Evolutionary conservation across 257 asterid genomes (phyloP).

Genomic region (Euphrasia confusa): DNA sequence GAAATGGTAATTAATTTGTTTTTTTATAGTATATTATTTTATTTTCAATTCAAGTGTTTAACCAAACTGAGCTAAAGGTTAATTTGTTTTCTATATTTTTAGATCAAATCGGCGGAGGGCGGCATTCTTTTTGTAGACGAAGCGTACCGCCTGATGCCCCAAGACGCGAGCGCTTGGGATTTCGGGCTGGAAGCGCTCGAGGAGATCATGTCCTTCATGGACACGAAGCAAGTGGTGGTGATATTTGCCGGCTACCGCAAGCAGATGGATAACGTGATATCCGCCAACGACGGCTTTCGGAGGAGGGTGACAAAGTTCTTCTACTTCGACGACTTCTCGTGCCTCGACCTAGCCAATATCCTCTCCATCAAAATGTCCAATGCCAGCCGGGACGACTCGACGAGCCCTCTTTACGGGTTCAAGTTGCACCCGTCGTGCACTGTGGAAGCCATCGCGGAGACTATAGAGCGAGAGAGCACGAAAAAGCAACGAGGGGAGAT

Average conservation of each 20-base stretch:
- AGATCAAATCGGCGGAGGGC: background rate
- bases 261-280: background rate
- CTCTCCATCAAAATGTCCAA: background rate
- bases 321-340: background rate
- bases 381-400: background rate
- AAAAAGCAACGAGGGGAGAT: background rate
- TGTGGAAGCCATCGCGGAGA: background rate
- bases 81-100: background rate
- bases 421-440: background rate
- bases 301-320: background rate
- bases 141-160: background rate
- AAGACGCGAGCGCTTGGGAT: background rate
- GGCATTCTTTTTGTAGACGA: constrained; percentile 1
- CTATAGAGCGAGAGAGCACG: background rate
- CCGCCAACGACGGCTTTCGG: background rate
- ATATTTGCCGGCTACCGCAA: background rate
- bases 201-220: constrained; percentile 2
- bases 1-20: background rate
- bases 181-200: background rate
- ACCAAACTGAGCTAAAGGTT: too few relatives aligned
- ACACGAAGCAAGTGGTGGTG: background rate
- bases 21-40: too few relatives aligned
- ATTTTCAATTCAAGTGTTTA: too few relatives aligned
- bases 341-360: background rate
- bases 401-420: background rate